Percentiles rank a stretch among this genome's conserved stretches.
Conservation (phyloP, 1,139 yeast genomes). For the Pichia sp. region DNA sequence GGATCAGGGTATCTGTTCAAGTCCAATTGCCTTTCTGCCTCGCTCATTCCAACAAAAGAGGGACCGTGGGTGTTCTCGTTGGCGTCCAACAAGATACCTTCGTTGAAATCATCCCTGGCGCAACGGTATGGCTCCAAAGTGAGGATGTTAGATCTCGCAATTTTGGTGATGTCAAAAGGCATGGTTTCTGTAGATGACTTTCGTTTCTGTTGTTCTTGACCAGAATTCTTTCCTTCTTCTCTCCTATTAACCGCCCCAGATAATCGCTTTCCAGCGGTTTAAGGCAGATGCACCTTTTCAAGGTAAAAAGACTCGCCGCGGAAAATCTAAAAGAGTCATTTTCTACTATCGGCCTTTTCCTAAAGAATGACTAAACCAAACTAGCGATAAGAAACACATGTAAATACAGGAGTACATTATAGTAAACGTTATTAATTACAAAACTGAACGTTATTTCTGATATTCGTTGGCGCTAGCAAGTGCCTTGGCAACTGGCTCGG, state of each 20-base stretch:
- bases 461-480: not conserved
- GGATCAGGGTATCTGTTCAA: constrained; percentile 96
- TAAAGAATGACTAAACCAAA: too few relatives aligned
- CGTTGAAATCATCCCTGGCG: constrained; percentile 89
- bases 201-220: too few relatives aligned
- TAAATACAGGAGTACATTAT: not conserved
- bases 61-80: constrained; percentile 96
- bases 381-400: too few relatives aligned
- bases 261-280: not conserved
- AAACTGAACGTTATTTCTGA: not conserved
- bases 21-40: constrained; percentile 41
- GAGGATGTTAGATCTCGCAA: constrained; percentile 81
- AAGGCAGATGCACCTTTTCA: not conserved
- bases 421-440: not conserved
- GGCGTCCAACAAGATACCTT: constrained; percentile 86
- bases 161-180: constrained; percentile 51
- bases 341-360: not conserved
- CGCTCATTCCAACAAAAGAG: constrained; percentile 44
- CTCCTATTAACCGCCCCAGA: too few relatives aligned
- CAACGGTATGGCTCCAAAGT: constrained; percentile 86
- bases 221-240: too few relatives aligned
- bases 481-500: not conserved
- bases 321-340: not conserved
- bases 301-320: not conserved
- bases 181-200: constrained; percentile 11